A percentile compares a stretch with the other conserved stretches of the same genome.
phyloP scores from a whole-genome alignment of 805 yeast species.

The Grigorovia humatica region DNA sequence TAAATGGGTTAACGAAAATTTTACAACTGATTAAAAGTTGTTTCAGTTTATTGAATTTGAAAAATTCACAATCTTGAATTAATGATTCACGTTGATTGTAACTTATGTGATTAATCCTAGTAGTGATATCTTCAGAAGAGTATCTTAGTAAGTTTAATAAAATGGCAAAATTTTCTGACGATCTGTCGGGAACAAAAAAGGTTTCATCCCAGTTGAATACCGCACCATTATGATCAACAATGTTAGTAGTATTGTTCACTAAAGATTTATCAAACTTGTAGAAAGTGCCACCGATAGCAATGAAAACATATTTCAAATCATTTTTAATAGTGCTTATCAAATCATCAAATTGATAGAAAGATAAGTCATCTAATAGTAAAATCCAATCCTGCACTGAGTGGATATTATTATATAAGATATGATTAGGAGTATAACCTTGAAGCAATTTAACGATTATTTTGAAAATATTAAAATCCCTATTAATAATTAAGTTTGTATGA shows the following conservation, averaged over 20 bases:
- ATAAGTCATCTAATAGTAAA: constrained; percentile 56
- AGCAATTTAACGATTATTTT: constrained; percentile 55
- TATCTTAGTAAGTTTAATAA: constrained; percentile 45
- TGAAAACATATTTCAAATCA: constrained; percentile 37
- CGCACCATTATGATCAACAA: not conserved
- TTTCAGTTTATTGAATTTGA: constrained; percentile 62
- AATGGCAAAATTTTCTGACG: constrained; percentile 43
- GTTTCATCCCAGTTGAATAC: constrained; percentile 15
- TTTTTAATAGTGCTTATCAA: constrained; percentile 33
- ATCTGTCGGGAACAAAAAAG: constrained; percentile 42
- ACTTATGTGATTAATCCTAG: too few relatives aligned
- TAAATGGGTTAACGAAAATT: constrained; percentile 5
- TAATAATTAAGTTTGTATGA: not conserved
- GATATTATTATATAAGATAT: constrained; percentile 20
- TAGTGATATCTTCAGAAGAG: too few relatives aligned
- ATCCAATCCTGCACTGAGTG: constrained; percentile 30
- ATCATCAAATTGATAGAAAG: constrained; percentile 53
- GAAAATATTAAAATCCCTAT: constrained; percentile 57
- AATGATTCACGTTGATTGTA: constrained; percentile 34
- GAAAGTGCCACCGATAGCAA: constrained; percentile 46
- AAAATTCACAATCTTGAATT: constrained; percentile 62
- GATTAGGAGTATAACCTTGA: constrained; percentile 62
- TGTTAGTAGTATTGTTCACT: too few relatives aligned
- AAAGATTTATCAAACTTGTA: constrained; percentile 43
- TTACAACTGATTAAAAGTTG: constrained; percentile 33